Evolutionary conservation across 2,329 filamentous ascomycete species (phyloP).

Genomic region (Rhinocladiella similis): DNA sequence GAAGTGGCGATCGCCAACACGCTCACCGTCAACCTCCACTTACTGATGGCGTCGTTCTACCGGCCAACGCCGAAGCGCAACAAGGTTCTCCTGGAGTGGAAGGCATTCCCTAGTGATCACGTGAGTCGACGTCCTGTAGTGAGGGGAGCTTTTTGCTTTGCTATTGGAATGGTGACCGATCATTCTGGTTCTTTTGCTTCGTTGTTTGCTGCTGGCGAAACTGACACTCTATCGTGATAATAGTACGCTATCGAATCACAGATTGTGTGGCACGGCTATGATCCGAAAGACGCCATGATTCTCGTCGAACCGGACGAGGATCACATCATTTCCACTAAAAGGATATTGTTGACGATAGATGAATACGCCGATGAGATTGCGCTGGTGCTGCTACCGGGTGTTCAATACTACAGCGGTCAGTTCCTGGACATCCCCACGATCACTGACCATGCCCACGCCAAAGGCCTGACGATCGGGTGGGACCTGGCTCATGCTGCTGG

Average conservation of each 20-base stretch:
- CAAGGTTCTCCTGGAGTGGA: slow-evolving; percentile 84
- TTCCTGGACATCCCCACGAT: slow-evolving; percentile 79
- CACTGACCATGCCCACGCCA: slow-evolving; percentile 70
- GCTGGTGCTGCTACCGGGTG: slow-evolving; percentile 75
- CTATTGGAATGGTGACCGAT: not conserved
- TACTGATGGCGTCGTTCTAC: slow-evolving; percentile 84
- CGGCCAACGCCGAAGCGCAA: slow-evolving; percentile 63
- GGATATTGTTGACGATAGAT: slow-evolving; percentile 72
- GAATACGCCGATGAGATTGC: slow-evolving; percentile 71
- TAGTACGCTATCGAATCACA: slow-evolving; percentile 84
- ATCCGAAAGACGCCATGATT: slow-evolving; percentile 69
- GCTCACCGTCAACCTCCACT: slow-evolving; percentile 75
- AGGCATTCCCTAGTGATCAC: slow-evolving; percentile 86
- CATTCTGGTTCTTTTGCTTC: not conserved
- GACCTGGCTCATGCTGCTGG: slow-evolving; percentile 84
- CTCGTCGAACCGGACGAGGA: slow-evolving; percentile 63
- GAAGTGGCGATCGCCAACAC: slow-evolving; percentile 90
- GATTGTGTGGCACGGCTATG: slow-evolving; percentile 67
- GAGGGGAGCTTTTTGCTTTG: not conserved
- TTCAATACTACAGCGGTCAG: slow-evolving; percentile 91
- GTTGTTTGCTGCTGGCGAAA: slow-evolving; percentile 16
- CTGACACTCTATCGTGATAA: not conserved
- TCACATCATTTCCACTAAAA: slow-evolving; percentile 65
- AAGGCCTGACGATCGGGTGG: slow-evolving; percentile 76
- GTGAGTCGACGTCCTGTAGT: slow-evolving; percentile 45